phyloP scores from a whole-genome alignment of 495 filamentous ascomycete species.

The Barbatosphaeria neglecta region DNA sequence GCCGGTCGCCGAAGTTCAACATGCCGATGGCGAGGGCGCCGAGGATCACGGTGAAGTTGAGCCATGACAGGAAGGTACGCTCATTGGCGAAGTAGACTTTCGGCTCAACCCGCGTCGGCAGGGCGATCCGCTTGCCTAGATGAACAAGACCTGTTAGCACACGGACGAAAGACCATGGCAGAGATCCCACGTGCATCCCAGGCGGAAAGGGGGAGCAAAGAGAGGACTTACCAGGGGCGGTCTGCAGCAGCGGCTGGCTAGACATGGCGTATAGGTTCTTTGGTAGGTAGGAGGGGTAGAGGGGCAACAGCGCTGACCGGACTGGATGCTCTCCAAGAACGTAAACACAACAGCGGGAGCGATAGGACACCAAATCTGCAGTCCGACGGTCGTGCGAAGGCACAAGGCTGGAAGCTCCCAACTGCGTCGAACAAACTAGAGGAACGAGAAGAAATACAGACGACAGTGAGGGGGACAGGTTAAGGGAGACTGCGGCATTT shows the following conservation, averaged over 20 bases:
- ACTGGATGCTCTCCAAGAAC: neutral
- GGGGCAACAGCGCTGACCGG: neutral
- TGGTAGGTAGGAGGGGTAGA: neutral
- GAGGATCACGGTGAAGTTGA: constrained; percentile 97
- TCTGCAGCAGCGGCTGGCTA: constrained; percentile 88
- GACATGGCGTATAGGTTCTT: constrained; percentile 50
- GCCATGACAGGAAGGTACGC: constrained; percentile 96
- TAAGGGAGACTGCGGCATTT: too few species aligned
- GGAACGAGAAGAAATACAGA: too few species aligned
- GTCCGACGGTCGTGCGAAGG: neutral
- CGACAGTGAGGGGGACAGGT: too few species aligned
- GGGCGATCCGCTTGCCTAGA: constrained; percentile 91
- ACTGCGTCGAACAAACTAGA: too few species aligned
- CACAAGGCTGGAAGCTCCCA: neutral
- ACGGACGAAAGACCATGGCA: neutral
- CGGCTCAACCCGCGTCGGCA: constrained; percentile 94
- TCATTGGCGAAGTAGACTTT: constrained; percentile 99
- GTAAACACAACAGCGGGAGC: neutral
- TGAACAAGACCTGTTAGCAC: constrained; percentile 4
- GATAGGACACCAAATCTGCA: too few species aligned
- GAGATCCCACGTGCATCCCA: neutral
- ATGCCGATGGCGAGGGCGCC: constrained; percentile 92
- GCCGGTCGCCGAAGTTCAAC: constrained; percentile 91
- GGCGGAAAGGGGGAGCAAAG: neutral
- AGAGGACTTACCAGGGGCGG: constrained; percentile 55